Percentiles rank a stretch among this genome's conserved stretches.
Conservation (phyloP, 768 basidiomycete species). For the Trametes punicea region DNA sequence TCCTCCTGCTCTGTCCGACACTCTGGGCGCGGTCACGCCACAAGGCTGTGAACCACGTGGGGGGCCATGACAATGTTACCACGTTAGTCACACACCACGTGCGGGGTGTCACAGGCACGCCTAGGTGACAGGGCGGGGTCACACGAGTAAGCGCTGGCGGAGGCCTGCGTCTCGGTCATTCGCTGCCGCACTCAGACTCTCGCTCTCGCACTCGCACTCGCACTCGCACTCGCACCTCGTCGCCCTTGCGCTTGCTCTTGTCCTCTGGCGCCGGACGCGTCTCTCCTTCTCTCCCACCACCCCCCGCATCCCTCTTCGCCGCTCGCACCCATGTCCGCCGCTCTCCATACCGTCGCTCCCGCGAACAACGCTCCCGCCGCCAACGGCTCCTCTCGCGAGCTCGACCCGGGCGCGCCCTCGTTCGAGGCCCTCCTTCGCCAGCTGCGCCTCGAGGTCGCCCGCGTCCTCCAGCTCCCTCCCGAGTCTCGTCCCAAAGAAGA, state of each 20-base stretch:
- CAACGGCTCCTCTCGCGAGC: constrained; percentile 1
- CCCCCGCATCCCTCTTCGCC: constrained; percentile 3
- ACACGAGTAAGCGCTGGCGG: too few species aligned
- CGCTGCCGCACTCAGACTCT: too few species aligned
- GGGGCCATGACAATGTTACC: too few species aligned
- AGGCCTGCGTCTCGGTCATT: too few species aligned
- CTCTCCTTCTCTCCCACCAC: constrained; percentile 21
- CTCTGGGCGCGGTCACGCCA: too few species aligned
- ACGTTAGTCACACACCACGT: too few species aligned
- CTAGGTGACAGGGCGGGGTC: too few species aligned
- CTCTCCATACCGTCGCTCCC: background rate
- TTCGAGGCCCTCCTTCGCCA: constrained; percentile 15
- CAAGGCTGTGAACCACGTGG: too few species aligned
- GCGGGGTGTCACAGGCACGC: too few species aligned
- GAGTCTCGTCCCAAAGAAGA: constrained; percentile 14
- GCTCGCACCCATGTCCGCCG: constrained; percentile 9
- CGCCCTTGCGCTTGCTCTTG: background rate
- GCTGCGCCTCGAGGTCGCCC: constrained; percentile 16
- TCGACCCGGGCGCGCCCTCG: constrained; percentile 7
- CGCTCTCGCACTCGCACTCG: too few species aligned
- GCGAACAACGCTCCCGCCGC: background rate
- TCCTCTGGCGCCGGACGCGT: constrained; percentile 17
- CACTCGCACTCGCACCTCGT: too few species aligned
- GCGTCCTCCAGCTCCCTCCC: constrained; percentile 15
- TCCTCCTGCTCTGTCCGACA: too few species aligned